Percentiles rank a stretch among this genome's conserved stretches.
Evolutionary conservation across 306 rosid species (phyloP).

Genomic region (Begonia masoniana): DNA sequence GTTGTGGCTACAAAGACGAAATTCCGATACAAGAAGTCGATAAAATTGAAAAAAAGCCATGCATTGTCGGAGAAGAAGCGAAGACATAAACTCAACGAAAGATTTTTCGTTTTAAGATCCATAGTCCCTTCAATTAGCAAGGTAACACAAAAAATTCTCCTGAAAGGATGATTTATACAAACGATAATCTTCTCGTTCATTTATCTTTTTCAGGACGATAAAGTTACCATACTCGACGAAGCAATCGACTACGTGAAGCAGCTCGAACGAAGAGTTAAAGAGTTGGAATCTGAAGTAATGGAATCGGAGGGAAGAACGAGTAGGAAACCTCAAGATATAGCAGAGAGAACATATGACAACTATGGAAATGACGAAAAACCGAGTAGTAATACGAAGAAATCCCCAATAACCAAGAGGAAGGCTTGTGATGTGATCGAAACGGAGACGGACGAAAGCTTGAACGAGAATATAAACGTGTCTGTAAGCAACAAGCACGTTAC

Average conservation of each 20-base stretch:
- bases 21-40: conserved; percentile 44
- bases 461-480: conserved; percentile 26
- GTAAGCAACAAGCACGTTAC: conserved; percentile 29
- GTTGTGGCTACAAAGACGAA: conserved; percentile 37
- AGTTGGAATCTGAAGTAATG: conserved; percentile 48
- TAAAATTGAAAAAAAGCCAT: conserved; percentile 47
- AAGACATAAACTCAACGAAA: conserved; percentile 63
- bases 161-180: too few relatives aligned
- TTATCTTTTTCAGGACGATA: conserved; percentile 47
- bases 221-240: conserved; percentile 66
- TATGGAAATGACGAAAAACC: conserved; percentile 31
- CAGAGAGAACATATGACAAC: conserved; percentile 54
- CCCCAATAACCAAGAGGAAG: conserved; percentile 58
- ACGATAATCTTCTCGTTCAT: too few relatives aligned
- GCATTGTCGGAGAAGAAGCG: conserved; percentile 52
- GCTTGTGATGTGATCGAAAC: conserved; percentile 27
- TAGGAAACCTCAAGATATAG: conserved; percentile 35
- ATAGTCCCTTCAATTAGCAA: conserved; percentile 66
- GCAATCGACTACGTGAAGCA: conserved; percentile 60
- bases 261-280: conserved; percentile 63
- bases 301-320: conserved; percentile 34
- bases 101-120: conserved; percentile 48
- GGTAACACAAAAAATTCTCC: conserved; percentile 22
- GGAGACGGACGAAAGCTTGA: conserved; percentile 19
- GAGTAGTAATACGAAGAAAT: conserved; percentile 25